A percentile compares a stretch with the other conserved stretches of the same genome.
Evolutionary conservation across 1,284 basidiomycete genomes (phyloP).

Genomic region (Pascua sp.): DNA sequence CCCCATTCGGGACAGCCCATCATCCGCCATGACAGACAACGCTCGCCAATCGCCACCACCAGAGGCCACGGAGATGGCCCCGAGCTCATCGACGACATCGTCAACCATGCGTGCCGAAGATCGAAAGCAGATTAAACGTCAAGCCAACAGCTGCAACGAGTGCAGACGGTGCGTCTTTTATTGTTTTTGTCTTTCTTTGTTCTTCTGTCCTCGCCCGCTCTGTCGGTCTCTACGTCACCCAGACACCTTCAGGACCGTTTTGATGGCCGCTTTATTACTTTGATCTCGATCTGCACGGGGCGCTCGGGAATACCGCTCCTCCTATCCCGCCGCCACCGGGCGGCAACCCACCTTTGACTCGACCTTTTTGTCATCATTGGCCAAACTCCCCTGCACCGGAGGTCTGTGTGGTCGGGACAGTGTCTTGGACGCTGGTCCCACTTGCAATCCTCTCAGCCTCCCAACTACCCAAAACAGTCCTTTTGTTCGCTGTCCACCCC

Average conservation of each 20-base stretch:
- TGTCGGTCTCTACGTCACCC: neutral
- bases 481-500: no score
- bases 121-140: neutral
- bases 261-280: no score
- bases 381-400: no score
- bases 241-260: no score
- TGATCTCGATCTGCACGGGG: neutral
- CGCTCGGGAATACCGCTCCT: neutral
- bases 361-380: no score
- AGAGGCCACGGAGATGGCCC: neutral
- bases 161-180: conserved; percentile 14
- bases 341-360: neutral
- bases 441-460: no score
- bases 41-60: neutral
- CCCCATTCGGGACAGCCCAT: no score
- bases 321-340: neutral
- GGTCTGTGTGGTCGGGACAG: no score
- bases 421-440: no score
- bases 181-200: neutral
- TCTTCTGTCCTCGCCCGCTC: no score
- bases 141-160: conserved; percentile 12
- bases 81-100: neutral
- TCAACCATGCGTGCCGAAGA: neutral
- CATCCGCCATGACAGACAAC: no score
- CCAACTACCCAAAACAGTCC: no score